These are phyloP conservation scores for Saccharum officinarum DNA, from an alignment of 176 grass and related monocot genomes.

Conservation along the genomic window DNA sequence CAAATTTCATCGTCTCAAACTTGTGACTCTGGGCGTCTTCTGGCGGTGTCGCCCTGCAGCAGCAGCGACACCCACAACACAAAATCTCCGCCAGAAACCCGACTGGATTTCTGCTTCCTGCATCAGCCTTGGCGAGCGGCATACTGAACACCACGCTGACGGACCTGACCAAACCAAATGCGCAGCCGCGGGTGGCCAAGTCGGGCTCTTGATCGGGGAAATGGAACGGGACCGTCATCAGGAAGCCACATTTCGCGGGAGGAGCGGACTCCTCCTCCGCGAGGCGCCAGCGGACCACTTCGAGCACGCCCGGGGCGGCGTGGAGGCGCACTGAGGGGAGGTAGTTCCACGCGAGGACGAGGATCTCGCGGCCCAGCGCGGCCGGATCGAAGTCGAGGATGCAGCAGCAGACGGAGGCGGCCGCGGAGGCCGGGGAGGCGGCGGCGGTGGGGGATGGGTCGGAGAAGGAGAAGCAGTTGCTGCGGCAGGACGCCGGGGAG, in stretches of 20 bases:
- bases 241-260: background rate
- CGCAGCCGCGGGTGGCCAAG: constrained; percentile 16
- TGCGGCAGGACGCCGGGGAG: constrained; percentile 39
- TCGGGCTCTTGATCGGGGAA: background rate
- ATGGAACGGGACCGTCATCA: constrained; percentile 17
- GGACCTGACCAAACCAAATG: constrained; percentile 61
- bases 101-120: constrained; percentile 17
- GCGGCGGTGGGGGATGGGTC: constrained; percentile 41
- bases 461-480: constrained; percentile 68
- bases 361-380: constrained; percentile 55
- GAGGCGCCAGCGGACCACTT: constrained; percentile 76
- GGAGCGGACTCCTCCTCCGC: background rate
- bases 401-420: constrained; percentile 65
- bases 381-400: constrained; percentile 61
- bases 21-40: constrained; percentile 33
- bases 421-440: background rate
- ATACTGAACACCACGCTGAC: constrained; percentile 72
- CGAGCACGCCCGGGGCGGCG: constrained; percentile 52
- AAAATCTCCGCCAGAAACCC: constrained; percentile 83
- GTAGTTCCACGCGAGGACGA: constrained; percentile 83
- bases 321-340: constrained; percentile 46
- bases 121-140: constrained; percentile 25
- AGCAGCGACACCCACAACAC: constrained; percentile 63
- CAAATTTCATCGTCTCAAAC: constrained; percentile 62
- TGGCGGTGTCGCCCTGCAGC: constrained; percentile 39